Evolutionary conservation across 2,329 filamentous ascomycete genomes (phyloP).

Genomic region (Acephala macrosclerotiorum): DNA sequence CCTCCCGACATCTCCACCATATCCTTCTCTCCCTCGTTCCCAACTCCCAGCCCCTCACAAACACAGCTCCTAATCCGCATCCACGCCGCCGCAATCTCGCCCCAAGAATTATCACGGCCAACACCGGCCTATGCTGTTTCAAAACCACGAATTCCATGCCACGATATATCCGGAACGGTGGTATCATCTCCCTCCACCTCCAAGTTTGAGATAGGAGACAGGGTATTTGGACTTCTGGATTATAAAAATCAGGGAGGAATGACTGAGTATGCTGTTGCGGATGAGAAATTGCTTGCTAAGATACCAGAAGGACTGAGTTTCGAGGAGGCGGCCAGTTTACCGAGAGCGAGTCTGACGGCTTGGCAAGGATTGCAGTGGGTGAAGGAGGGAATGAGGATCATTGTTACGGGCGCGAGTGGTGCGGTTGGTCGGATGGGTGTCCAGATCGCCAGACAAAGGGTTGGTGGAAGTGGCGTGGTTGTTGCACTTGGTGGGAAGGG

Average conservation of each 20-base stretch:
- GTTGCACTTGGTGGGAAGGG: constrained; percentile 25
- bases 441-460: constrained; percentile 17
- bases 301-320: constrained; percentile 17
- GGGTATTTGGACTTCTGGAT: constrained; percentile 18
- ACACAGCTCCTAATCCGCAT: constrained; percentile 26
- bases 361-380: constrained; percentile 20
- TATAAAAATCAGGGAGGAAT: constrained; percentile 24
- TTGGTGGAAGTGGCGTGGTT: constrained; percentile 18
- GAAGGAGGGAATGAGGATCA: constrained; percentile 14
- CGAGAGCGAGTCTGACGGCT: constrained; percentile 24
- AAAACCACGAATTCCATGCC: constrained; percentile 20
- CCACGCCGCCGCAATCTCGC: constrained; percentile 22
- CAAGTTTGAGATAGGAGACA: constrained; percentile 15
- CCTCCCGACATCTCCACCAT: constrained; percentile 5
- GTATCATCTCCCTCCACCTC: constrained; percentile 17
- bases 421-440: constrained; percentile 29
- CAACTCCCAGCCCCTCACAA: background rate
- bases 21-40: constrained; percentile 6
- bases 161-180: constrained; percentile 24
- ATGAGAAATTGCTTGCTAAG: constrained; percentile 14
- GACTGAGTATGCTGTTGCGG: constrained; percentile 24
- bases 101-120: constrained; percentile 29
- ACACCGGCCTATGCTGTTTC: background rate
- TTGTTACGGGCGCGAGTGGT: constrained; percentile 25
- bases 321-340: constrained; percentile 25